Conservation (phyloP, 768 basidiomycete species). For the Xerocomellus intermedius region DNA sequence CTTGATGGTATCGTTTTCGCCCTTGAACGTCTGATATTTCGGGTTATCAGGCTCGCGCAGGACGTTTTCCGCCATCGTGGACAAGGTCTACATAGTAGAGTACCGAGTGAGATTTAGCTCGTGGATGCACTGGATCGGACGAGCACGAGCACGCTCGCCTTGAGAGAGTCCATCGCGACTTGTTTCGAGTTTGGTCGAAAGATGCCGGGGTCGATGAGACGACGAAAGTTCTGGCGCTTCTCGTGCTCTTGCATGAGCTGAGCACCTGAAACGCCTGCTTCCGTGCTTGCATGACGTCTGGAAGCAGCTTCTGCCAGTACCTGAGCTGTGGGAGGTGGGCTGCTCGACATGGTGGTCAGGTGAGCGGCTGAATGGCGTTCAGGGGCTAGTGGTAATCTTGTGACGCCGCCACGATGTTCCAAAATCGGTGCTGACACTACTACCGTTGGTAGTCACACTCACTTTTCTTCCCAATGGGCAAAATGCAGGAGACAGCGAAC, state of each 20-base stretch:
- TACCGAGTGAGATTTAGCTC: background rate
- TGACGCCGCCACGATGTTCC: background rate
- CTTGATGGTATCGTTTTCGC: conserved; percentile 69
- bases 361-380: background rate
- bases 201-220: conserved; percentile 79
- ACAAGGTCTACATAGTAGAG: conserved; percentile 43
- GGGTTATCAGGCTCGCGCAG: conserved; percentile 68
- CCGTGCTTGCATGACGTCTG: conserved; percentile 17
- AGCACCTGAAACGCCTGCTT: background rate
- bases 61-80: conserved; percentile 70
- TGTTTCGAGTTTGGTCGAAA: conserved; percentile 64
- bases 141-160: conserved; percentile 38
- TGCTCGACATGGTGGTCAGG: conserved; percentile 13
- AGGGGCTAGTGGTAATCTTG: conserved; percentile 16
- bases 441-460: no score
- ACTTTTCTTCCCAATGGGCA: no score
- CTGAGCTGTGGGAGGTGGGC: conserved; percentile 16
- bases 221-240: conserved; percentile 66
- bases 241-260: conserved; percentile 52
- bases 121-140: background rate
- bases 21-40: conserved; percentile 74
- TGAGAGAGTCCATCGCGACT: conserved; percentile 58
- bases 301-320: conserved; percentile 30
- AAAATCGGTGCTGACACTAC: background rate
- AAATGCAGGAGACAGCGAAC: no score